phyloP scores from a whole-genome alignment of 306 rosid genomes.

The Vigna mungo region DNA sequence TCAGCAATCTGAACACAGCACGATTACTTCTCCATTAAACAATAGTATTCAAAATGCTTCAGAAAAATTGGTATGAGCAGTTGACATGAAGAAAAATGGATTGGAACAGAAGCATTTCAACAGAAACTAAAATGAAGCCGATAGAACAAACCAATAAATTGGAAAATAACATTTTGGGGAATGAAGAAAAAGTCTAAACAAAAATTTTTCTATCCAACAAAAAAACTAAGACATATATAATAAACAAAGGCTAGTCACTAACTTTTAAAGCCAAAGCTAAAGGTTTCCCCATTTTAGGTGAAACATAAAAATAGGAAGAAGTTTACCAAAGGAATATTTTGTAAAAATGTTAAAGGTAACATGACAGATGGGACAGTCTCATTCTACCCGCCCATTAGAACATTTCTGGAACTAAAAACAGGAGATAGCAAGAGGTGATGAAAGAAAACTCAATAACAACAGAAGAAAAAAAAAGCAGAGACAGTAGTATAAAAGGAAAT shows the following conservation, averaged over 20 bases:
- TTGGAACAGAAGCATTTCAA: slow-evolving; percentile 1
- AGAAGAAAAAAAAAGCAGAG: background rate
- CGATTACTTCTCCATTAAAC: background rate
- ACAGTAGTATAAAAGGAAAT: background rate
- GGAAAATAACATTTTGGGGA: no score
- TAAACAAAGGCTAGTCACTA: background rate
- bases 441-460: background rate
- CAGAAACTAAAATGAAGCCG: background rate
- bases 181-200: background rate
- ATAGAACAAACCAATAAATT: background rate
- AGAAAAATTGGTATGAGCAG: slow-evolving; percentile 2
- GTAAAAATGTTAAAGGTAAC: background rate
- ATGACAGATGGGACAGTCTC: slow-evolving; percentile 17
- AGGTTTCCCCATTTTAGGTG: slow-evolving; percentile 1
- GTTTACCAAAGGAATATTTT: background rate
- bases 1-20: background rate
- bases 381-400: background rate
- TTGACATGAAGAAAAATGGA: slow-evolving; percentile 2
- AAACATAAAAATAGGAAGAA: background rate
- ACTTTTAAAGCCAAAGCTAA: slow-evolving; percentile 23
- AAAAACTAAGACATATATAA: background rate
- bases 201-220: background rate
- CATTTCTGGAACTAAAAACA: background rate
- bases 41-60: background rate
- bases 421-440: slow-evolving; percentile 4